Conservation (phyloP, 2,329 filamentous ascomycete species). For the Beauveria bassiana region DNA sequence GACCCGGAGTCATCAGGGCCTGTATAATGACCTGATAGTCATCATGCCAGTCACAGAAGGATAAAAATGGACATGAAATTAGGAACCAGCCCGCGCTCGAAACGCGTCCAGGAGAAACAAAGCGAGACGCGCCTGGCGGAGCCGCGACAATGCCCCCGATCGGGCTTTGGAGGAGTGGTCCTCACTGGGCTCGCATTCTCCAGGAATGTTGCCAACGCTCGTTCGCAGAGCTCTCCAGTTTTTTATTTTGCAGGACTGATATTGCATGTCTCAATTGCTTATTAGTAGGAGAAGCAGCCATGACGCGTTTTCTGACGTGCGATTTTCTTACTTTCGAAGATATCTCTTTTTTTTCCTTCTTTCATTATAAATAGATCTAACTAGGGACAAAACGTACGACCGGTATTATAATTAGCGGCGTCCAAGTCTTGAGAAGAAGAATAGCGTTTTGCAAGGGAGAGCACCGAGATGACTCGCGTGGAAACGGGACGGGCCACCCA, state of each 20-base stretch:
- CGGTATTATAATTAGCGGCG: background rate
- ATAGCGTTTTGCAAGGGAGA: background rate
- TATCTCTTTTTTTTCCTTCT: no score
- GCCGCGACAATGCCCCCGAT: background rate
- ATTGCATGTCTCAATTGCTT: background rate
- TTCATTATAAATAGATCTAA: background rate
- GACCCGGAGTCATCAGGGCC: background rate
- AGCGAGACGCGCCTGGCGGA: background rate
- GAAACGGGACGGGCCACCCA: conserved; percentile 9
- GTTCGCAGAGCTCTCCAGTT: background rate
- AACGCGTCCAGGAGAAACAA: background rate
- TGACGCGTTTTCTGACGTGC: background rate
- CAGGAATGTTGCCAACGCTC: background rate
- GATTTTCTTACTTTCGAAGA: no score
- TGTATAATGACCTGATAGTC: background rate
- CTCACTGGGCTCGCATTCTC: background rate
- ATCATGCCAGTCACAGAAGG: background rate
- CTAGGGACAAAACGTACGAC: background rate
- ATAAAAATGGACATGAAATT: background rate
- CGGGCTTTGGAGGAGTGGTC: background rate
- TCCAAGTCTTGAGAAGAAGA: background rate
- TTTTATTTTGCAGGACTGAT: background rate
- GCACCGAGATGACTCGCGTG: conserved; percentile 4
- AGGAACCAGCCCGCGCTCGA: background rate
- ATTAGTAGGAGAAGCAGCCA: background rate